phyloP scores from a whole-genome alignment of 331 rosid genomes.

The Malus hybrid region DNA sequence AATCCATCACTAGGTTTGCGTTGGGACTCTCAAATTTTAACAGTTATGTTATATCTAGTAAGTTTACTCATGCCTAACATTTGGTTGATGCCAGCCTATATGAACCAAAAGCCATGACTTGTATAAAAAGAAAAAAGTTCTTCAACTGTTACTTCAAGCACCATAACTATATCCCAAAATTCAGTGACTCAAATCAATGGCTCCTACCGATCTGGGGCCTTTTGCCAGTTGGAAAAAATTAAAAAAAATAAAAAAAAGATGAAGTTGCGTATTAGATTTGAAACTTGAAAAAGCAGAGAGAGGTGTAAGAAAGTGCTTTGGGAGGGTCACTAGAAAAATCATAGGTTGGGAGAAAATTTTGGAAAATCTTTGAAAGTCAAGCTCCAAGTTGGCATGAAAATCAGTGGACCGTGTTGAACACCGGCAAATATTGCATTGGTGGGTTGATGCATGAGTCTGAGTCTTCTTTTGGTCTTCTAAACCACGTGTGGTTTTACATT shows the following conservation, averaged over 20 bases:
- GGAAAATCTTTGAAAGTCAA: neutral
- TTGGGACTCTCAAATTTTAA: no score
- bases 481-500: constrained; percentile 4
- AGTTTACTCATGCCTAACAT: no score
- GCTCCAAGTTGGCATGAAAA: neutral
- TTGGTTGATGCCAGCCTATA: no score
- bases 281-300: neutral
- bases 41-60: no score
- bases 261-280: neutral
- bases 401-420: neutral
- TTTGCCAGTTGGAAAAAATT: neutral
- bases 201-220: neutral
- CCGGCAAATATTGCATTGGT: neutral
- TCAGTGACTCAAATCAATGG: neutral
- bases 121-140: neutral
- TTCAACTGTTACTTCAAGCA: neutral
- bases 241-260: no score
- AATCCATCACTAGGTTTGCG: neutral
- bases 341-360: neutral
- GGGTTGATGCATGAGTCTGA: neutral
- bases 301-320: neutral
- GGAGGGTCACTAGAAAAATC: neutral
- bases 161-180: neutral
- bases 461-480: neutral
- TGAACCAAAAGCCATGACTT: no score